These are phyloP conservation scores for Scheffersomyces illinoinensis DNA, from an alignment of 1,139 yeast species.

Conservation along the genomic window DNA sequence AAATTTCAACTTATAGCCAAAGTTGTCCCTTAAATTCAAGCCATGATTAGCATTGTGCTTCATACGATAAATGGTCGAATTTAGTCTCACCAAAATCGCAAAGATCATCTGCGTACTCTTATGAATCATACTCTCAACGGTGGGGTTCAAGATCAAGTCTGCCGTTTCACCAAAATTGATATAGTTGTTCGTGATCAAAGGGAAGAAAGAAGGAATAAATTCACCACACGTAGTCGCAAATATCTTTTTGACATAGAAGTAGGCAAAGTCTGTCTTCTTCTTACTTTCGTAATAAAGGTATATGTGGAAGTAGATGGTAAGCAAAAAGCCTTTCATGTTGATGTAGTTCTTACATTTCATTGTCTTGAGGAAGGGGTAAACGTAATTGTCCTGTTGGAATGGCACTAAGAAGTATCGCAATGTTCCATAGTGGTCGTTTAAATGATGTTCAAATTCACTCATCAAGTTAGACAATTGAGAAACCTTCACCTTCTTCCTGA, in stretches of 20 bases:
- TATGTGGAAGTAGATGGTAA: conserved; percentile 28
- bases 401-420: conserved; percentile 26
- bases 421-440: conserved; percentile 23
- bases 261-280: conserved; percentile 14
- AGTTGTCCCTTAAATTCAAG: conserved; percentile 13
- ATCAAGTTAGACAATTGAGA: conserved; percentile 22
- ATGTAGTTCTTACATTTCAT: conserved; percentile 34
- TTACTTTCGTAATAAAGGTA: conserved; percentile 20
- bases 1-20: conserved; percentile 12
- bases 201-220: conserved; percentile 29
- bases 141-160: conserved; percentile 39
- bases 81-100: conserved; percentile 17
- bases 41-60: conserved; percentile 18
- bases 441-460: conserved; percentile 29
- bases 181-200: conserved; percentile 28
- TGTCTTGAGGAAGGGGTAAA: conserved; percentile 31
- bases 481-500: conserved; percentile 20
- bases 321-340: conserved; percentile 29
- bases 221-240: conserved; percentile 23
- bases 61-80: conserved; percentile 12
- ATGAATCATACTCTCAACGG: conserved; percentile 30
- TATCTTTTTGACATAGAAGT: conserved; percentile 24
- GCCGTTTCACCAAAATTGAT: conserved; percentile 36
- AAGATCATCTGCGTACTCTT: conserved; percentile 30
- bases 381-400: conserved; percentile 20